Conservation (phyloP, 2,329 filamentous ascomycete species). For the Neopestalotiopsis sp. region DNA sequence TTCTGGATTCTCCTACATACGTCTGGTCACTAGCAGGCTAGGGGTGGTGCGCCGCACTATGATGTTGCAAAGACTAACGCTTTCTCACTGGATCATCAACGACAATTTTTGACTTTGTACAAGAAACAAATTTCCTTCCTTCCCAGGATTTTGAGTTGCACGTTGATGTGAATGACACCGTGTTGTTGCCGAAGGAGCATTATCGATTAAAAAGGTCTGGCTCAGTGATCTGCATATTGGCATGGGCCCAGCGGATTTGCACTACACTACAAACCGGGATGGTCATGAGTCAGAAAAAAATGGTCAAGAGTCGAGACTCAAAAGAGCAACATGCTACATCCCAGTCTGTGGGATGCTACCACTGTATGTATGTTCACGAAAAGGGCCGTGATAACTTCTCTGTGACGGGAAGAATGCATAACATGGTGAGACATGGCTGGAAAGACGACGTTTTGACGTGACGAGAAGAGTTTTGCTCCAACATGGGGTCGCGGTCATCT, state of each 20-base stretch:
- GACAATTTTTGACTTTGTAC: neutral
- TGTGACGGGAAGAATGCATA: neutral
- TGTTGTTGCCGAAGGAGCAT: neutral
- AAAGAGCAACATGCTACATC: neutral
- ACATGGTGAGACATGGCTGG: neutral
- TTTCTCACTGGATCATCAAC: neutral
- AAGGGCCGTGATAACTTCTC: neutral
- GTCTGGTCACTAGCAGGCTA: neutral
- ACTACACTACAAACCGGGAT: neutral
- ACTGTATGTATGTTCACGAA: neutral
- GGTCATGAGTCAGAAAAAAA: slow-evolving; percentile 4
- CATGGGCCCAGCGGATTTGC: neutral
- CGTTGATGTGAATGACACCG: neutral
- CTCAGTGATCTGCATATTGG: neutral
- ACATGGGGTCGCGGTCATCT: slow-evolving; percentile 13
- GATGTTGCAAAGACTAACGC: neutral
- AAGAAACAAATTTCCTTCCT: neutral
- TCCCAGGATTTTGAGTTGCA: neutral
- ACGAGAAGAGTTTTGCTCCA: neutral
- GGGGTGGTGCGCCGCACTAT: neutral
- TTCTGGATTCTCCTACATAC: slow-evolving; percentile 3
- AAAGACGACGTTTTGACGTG: neutral
- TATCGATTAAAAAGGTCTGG: neutral
- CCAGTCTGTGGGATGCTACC: neutral
- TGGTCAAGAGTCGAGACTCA: neutral